phyloP scores from a whole-genome alignment of 2,329 filamentous ascomycete species.

The Bipolaris cookei region DNA sequence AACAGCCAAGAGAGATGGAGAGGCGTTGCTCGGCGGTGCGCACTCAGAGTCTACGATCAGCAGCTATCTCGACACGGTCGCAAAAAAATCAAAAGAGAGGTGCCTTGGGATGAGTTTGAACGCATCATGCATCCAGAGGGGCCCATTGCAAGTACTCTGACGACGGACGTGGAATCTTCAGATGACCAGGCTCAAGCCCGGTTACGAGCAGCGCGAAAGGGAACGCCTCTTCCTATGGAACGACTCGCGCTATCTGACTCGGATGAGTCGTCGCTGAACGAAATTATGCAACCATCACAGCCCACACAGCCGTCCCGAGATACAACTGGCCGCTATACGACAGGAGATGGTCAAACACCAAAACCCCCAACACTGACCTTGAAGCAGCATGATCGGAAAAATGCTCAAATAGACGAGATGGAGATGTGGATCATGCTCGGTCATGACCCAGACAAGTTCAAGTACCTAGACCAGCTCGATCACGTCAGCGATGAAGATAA shows the following conservation, averaged over 20 bases:
- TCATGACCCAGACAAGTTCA: constrained; percentile 20
- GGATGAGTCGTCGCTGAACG: constrained; percentile 6
- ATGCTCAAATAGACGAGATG: constrained; percentile 54
- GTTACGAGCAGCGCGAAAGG: constrained; percentile 30
- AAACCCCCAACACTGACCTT: constrained; percentile 13
- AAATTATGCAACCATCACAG: neutral
- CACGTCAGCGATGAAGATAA: constrained; percentile 21
- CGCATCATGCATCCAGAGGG: constrained; percentile 23
- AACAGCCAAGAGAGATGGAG: constrained; percentile 60
- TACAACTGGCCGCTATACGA: constrained; percentile 7
- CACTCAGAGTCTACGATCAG: constrained; percentile 55
- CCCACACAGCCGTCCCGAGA: constrained; percentile 1
- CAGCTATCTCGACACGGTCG: constrained; percentile 10
- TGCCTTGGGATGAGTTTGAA: constrained; percentile 53
- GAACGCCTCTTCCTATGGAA: constrained; percentile 37
- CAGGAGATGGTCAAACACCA: neutral
- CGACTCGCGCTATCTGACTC: constrained; percentile 20
- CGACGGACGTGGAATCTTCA: constrained; percentile 37
- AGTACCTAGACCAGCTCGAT: no score
- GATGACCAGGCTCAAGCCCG: constrained; percentile 25
- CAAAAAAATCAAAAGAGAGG: constrained; percentile 45
- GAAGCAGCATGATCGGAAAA: constrained; percentile 56
- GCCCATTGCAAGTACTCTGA: constrained; percentile 32
- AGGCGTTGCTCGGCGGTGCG: constrained; percentile 58
- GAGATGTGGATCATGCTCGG: constrained; percentile 55